phyloP scores from a whole-genome alignment of 2,329 filamentous ascomycete species.

The Didymella arachidicola region DNA sequence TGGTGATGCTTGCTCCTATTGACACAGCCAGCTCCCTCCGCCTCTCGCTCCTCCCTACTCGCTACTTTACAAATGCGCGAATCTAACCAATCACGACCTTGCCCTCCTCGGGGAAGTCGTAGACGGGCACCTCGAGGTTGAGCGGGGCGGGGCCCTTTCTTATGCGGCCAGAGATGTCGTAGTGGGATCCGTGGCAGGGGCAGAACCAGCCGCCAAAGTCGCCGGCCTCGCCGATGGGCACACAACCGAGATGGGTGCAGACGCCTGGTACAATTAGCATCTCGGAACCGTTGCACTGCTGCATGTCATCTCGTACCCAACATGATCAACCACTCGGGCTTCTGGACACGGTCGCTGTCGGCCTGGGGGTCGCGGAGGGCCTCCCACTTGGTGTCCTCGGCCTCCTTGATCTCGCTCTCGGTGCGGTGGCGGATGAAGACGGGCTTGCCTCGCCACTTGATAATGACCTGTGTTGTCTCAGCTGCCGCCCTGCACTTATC shows the following conservation, averaged over 20 bases:
- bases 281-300: too few relatives aligned
- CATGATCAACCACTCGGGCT: slow-evolving; percentile 99
- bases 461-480: slow-evolving; percentile 74
- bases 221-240: slow-evolving; percentile 97
- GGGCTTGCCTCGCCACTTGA: slow-evolving; percentile 99
- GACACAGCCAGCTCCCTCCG: slow-evolving; percentile 35
- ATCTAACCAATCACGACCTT: slow-evolving; percentile 89
- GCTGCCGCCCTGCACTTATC: slow-evolving; percentile 14
- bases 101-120: slow-evolving; percentile 91
- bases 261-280: slow-evolving; percentile 69
- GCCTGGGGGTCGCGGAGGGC: slow-evolving; percentile 88
- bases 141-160: slow-evolving; percentile 96
- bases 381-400: slow-evolving; percentile 84
- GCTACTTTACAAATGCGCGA: slow-evolving; percentile 33
- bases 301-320: slow-evolving; percentile 69
- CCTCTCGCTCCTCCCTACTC: slow-evolving; percentile 27
- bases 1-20: slow-evolving; percentile 47
- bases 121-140: slow-evolving; percentile 92
- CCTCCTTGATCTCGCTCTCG: slow-evolving; percentile 88
- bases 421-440: slow-evolving; percentile 99
- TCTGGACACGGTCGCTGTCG: slow-evolving; percentile 93
- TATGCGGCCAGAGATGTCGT: slow-evolving; percentile 98
- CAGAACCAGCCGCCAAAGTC: slow-evolving; percentile 99
- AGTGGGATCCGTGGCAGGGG: slow-evolving; percentile 99
- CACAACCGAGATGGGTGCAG: slow-evolving; percentile 99